Conservation (phyloP, 352 stramenopile genomes). For the Halophytophthora batemanensis region DNA sequence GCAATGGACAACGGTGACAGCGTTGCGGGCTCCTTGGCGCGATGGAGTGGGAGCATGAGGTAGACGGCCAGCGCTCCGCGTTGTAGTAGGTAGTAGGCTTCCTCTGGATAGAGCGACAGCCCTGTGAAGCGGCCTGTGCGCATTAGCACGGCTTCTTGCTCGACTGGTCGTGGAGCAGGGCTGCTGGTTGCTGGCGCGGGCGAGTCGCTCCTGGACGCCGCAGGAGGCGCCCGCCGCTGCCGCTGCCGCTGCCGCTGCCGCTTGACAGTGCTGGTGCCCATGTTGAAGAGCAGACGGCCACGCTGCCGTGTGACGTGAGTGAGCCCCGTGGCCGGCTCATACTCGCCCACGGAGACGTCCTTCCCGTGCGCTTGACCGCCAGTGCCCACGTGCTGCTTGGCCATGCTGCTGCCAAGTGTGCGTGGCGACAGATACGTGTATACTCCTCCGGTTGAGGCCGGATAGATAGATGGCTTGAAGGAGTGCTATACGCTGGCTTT, state of each 20-base stretch:
- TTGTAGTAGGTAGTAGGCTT: conserved; percentile 64
- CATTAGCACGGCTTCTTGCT: conserved; percentile 7
- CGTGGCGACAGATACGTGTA: background rate
- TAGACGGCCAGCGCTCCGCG: conserved; percentile 47
- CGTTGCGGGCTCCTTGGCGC: conserved; percentile 4
- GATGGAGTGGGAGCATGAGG: conserved; percentile 13
- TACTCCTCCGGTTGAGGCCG: background rate
- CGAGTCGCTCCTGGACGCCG: background rate
- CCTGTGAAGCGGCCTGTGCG: conserved; percentile 48
- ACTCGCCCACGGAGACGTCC: conserved; percentile 62
- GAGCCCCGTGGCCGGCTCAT: conserved; percentile 46
- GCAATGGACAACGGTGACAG: conserved; percentile 18
- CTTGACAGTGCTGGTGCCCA: conserved; percentile 50
- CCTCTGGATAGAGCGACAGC: conserved; percentile 64
- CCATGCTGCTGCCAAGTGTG: background rate
- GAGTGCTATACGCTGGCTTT: too few species aligned
- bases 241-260: conserved; percentile 29
- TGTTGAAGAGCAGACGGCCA: conserved; percentile 72
- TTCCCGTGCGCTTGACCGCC: conserved; percentile 17
- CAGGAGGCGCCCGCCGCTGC: conserved; percentile 19
- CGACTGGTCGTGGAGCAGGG: background rate
- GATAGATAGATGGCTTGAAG: too few species aligned
- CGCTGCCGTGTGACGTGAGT: conserved; percentile 70
- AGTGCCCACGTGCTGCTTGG: too few species aligned
- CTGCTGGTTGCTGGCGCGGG: background rate